Evolutionary conservation across 495 filamentous ascomycete species (phyloP).

Genomic region (Penicillium paxilli): DNA sequence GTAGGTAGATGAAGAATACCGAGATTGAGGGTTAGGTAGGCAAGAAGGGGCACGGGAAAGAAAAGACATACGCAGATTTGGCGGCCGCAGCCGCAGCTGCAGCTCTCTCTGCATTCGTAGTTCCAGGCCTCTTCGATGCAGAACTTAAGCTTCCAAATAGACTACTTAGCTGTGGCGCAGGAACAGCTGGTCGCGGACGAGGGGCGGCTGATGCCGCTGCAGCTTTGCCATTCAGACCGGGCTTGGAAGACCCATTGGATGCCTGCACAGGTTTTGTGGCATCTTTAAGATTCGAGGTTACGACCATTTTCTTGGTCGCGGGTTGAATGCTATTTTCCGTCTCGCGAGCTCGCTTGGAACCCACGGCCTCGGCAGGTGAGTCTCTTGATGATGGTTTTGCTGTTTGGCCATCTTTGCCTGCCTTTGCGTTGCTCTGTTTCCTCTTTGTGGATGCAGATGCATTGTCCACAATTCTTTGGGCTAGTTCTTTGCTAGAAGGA

Average conservation of each 20-base stretch:
- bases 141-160: constrained; percentile 60
- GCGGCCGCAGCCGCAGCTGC: constrained; percentile 46
- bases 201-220: constrained; percentile 22
- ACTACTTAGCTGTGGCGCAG: constrained; percentile 56
- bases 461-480: constrained; percentile 58
- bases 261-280: constrained; percentile 21
- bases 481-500: constrained; percentile 55
- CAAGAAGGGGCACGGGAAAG: neutral
- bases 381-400: constrained; percentile 21
- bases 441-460: constrained; percentile 55
- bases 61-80: constrained; percentile 39
- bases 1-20: neutral
- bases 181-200: constrained; percentile 49
- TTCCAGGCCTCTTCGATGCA: constrained; percentile 61
- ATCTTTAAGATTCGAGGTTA: constrained; percentile 31
- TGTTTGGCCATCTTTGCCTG: constrained; percentile 36
- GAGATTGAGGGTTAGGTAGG: neutral
- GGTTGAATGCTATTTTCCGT: constrained; percentile 40
- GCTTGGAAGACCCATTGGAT: constrained; percentile 26
- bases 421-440: constrained; percentile 41
- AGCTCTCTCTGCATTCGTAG: constrained; percentile 52
- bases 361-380: constrained; percentile 31
- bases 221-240: constrained; percentile 30
- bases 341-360: constrained; percentile 48
- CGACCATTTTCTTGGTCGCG: constrained; percentile 41